Evolutionary conservation across 2,329 filamentous ascomycete species (phyloP), one percentile per base, ranked within the genome.

Genomic region (Anisogramma anomala): DNA sequence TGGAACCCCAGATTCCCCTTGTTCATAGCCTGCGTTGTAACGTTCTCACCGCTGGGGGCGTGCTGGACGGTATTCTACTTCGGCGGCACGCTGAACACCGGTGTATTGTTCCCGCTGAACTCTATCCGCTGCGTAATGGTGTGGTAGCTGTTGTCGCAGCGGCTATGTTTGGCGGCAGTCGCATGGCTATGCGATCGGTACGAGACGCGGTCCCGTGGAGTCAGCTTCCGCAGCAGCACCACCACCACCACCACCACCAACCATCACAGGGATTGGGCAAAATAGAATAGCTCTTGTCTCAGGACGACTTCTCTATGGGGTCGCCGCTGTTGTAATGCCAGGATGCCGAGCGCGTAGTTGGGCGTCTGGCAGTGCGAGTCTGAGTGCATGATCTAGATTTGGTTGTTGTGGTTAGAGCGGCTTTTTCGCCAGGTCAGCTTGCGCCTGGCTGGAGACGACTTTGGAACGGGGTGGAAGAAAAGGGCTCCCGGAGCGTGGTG

Each of bases 381-480:
- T 1, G 47, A 49, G 39, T 48, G 48, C n/a, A 39, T 37, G 19
- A 49, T 27, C 47, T 45, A 49, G 13, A 49, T 32, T 8, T 49
- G 39, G 1, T 35, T 42, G 9, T 41, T 26, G 27, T 48, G 38
- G 30, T n/a, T 45, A 45, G n/a, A 49, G 33, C 3, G 47, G 47
- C 47, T 49, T n/a, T n/a, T n/a, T n/a, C n/a, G n/a, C n/a, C n/a
- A 20, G 8, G 14, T 14, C 3, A 17, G 11, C 11, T n/a, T n/a
- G n/a, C n/a, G n/a, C n/a, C n/a, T n/a, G n/a, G n/a, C n/a, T n/a
- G n/a, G n/a, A n/a, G n/a, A n/a, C n/a, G n/a, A n/a, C n/a, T n/a
- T n/a, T n/a, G n/a, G n/a, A n/a, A n/a, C n/a, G n/a, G n/a, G n/a
- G n/a, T n/a, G n/a, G n/a, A n/a, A n/a, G n/a, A n/a, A n/a, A n/a